Evolutionary conservation across 2,329 filamentous ascomycete species (phyloP), one percentile per base, ranked within the genome.

Genomic region (Phoma sp.): DNA sequence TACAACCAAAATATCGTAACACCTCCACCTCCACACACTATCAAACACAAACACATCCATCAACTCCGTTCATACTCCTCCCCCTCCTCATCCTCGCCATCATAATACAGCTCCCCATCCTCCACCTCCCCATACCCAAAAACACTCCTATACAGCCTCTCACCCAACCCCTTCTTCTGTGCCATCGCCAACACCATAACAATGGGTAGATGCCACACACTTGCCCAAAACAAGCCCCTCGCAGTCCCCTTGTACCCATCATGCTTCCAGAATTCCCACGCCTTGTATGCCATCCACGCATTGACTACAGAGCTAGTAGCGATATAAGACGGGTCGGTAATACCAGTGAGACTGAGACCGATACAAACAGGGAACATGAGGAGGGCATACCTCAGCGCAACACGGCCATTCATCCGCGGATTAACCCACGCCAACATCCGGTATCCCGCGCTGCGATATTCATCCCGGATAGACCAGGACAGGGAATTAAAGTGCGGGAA

Each of bases 401-500:
- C 95, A 7, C 95, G 86, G 0, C 84, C 88, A 69, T 98, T 98
- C 67, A 88, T 85, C 0, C 87, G 87, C 0, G 93, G 91, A 72
- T 98, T 93, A 5, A 89, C 88, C 88, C 93, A 98, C 40, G 84
- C 86, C 3, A 98, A 81, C 95, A 88, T 88, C 55, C 81, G 78
- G 68, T 88, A 87, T 1, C 86, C 86, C 0, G 86, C 86, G 28
- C 77, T 75, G 61, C 87, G 88, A 80, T 99, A 99, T 74, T 99
- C 95, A 7, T 96, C 88, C 17, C 92, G 84, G 56, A 98, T 96
- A 4, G 85, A 82, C 85, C 93, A 96, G 39, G 90, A 93, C 18
- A 99, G 82, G 1, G 93, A 89, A 83, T 97, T 98, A 80, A 99
- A 99, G 77, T 99, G 95, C 3, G 95, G 92, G 71, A 99, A 98